Evolutionary conservation across 163 green algal genomes (phyloP).

Genomic region (Scenedesmus sp.): DNA sequence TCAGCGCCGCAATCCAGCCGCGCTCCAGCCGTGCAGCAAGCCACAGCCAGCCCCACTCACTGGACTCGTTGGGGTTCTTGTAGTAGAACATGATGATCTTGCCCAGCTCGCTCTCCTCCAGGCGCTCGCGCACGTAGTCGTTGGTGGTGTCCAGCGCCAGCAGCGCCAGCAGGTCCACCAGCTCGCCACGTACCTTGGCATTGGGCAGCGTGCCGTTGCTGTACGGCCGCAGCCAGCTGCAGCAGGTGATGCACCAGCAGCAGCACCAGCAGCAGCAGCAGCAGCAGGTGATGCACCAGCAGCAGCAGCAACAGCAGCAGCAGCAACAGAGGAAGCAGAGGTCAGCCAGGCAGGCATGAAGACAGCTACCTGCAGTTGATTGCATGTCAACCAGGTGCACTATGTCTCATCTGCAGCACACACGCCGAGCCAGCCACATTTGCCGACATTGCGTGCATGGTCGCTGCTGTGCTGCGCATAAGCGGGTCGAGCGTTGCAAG

Average conservation of each 20-base stretch:
- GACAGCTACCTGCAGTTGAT: neutral
- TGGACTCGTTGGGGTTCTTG: slow-evolving; percentile 50
- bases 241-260: neutral
- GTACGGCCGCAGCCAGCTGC: slow-evolving; percentile 49
- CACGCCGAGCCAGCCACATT: too few relatives aligned
- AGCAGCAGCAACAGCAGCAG: neutral
- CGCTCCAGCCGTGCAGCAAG: neutral
- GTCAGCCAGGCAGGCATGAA: neutral
- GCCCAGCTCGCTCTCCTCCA: slow-evolving; percentile 49
- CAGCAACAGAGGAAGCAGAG: neutral
- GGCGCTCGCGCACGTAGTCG: slow-evolving; percentile 39
- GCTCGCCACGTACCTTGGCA: slow-evolving; percentile 40
- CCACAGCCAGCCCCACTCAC: neutral
- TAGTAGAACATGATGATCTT: slow-evolving; percentile 56
- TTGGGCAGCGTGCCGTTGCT: slow-evolving; percentile 46
- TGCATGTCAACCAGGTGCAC: too few relatives aligned
- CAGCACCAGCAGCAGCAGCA: neutral
- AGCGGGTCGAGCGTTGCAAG: too few relatives aligned
- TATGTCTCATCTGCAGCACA: too few relatives aligned
- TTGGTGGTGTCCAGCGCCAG: slow-evolving; percentile 40
- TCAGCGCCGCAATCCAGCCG: neutral
- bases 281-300: neutral
- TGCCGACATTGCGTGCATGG: too few relatives aligned
- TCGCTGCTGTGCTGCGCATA: too few relatives aligned
- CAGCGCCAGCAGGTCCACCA: slow-evolving; percentile 37